phyloP scores from a whole-genome alignment of 2,329 filamentous ascomycete species.

The Teratosphaeria epicoccoides region DNA sequence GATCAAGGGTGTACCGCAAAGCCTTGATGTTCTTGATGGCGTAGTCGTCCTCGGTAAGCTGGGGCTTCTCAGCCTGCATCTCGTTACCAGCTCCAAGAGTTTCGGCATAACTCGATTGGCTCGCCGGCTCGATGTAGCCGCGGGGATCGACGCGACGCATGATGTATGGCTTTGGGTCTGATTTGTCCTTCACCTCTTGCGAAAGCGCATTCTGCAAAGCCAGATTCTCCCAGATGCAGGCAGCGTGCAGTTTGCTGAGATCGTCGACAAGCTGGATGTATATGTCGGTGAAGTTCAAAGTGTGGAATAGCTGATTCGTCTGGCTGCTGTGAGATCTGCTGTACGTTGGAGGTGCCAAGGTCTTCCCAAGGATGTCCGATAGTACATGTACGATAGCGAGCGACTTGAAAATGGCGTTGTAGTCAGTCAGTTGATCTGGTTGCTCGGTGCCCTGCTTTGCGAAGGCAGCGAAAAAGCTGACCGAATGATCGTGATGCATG shows the following conservation, averaged over 20 bases:
- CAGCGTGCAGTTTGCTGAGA: constrained; percentile 66
- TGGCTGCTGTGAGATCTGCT: constrained; percentile 34
- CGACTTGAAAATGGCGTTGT: constrained; percentile 57
- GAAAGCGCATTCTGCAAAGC: constrained; percentile 64
- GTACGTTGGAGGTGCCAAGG: constrained; percentile 19
- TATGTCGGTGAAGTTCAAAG: constrained; percentile 75
- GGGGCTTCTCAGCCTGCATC: background rate
- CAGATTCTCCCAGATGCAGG: constrained; percentile 77
- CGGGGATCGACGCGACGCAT: constrained; percentile 20
- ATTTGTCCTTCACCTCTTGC: constrained; percentile 48
- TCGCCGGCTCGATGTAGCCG: constrained; percentile 17
- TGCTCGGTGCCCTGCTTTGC: constrained; percentile 45
- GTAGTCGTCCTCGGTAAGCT: constrained; percentile 11
- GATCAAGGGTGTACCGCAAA: constrained; percentile 65
- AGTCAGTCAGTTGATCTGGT: background rate
- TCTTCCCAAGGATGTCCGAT: constrained; percentile 54
- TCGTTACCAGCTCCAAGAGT: background rate
- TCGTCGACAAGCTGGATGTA: constrained; percentile 64
- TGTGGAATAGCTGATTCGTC: constrained; percentile 58
- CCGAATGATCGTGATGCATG: constrained; percentile 29
- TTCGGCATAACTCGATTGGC: constrained; percentile 5
- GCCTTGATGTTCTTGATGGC: constrained; percentile 66
- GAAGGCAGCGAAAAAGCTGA: constrained; percentile 14
- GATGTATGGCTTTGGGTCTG: constrained; percentile 28
- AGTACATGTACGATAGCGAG: constrained; percentile 68